These are phyloP conservation scores for Ascochyta rabiei DNA, from an alignment of 2,329 filamentous ascomycete genomes.

Conservation along the genomic window DNA sequence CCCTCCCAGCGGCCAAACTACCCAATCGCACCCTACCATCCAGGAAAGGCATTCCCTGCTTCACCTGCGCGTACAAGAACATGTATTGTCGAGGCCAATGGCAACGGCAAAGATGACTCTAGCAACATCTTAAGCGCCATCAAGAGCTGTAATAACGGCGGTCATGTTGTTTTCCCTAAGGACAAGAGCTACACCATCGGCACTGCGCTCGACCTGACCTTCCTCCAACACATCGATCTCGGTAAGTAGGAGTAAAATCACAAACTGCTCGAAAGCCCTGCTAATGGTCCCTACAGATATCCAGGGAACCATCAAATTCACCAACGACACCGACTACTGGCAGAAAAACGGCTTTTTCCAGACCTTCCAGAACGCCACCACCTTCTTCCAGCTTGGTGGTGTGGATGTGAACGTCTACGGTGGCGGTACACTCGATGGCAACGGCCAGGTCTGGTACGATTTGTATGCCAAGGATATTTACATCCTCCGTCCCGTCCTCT, in stretches of 20 bases:
- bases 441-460: conserved; percentile 70
- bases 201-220: conserved; percentile 69
- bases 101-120: conserved; percentile 56
- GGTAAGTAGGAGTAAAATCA: conserved; percentile 42
- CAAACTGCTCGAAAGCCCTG: background rate
- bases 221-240: conserved; percentile 67
- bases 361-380: conserved; percentile 69
- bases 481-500: conserved; percentile 64
- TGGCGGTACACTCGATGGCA: conserved; percentile 67
- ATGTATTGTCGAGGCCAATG: conserved; percentile 49
- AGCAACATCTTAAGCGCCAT: conserved; percentile 61
- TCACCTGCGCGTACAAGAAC: conserved; percentile 46
- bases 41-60: conserved; percentile 41
- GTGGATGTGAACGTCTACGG: conserved; percentile 72
- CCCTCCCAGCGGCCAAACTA: conserved; percentile 42
- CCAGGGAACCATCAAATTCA: conserved; percentile 66
- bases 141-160: conserved; percentile 66
- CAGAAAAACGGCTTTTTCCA: conserved; percentile 67
- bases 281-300: conserved; percentile 53
- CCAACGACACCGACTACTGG: conserved; percentile 73
- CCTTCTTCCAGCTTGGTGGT: conserved; percentile 71
- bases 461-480: conserved; percentile 63
- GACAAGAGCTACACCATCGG: conserved; percentile 66
- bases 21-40: conserved; percentile 43
- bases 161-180: conserved; percentile 64